Percentiles rank a stretch among this genome's conserved stretches.
phyloP scores from a whole-genome alignment of 2,329 filamentous ascomycete species.

The Phyllosticta citriasiana region DNA sequence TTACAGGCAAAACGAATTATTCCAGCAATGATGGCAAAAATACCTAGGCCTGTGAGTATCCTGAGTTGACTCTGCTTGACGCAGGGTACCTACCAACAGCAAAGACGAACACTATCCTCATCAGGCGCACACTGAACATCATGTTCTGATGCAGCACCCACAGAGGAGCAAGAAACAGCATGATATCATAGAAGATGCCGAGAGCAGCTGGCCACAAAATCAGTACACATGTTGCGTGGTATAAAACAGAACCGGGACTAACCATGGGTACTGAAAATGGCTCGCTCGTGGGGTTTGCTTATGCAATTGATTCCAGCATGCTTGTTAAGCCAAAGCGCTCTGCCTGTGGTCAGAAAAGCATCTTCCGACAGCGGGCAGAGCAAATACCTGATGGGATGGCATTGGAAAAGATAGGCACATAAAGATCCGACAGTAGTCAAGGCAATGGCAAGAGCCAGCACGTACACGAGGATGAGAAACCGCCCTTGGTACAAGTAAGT shows the following conservation, averaged over 20 bases:
- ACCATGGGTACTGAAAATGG: not conserved
- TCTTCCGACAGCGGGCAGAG: not conserved
- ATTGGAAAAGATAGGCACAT: slow-evolving; percentile 9
- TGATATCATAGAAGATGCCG: slow-evolving; percentile 26
- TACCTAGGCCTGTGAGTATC: slow-evolving; percentile 14
- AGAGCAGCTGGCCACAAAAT: not conserved
- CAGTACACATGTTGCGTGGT: too few relatives aligned
- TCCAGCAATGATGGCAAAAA: slow-evolving; percentile 28
- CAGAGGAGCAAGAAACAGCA: slow-evolving; percentile 13
- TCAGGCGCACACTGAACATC: slow-evolving; percentile 23
- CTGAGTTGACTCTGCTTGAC: too few relatives aligned
- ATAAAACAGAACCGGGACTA: not conserved
- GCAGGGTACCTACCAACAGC: slow-evolving; percentile 15
- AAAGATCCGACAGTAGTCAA: slow-evolving; percentile 4
- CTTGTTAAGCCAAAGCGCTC: slow-evolving; percentile 9
- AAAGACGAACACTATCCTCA: slow-evolving; percentile 30
- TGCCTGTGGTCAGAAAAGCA: not conserved
- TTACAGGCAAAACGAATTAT: slow-evolving; percentile 29
- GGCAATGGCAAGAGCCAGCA: not conserved
- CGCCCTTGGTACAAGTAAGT: not conserved
- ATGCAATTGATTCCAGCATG: slow-evolving; percentile 19
- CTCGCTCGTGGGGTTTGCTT: not conserved
- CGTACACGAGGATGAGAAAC: slow-evolving; percentile 3
- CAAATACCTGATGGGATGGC: slow-evolving; percentile 7
- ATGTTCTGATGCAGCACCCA: slow-evolving; percentile 30